These are phyloP conservation scores for Candida dajiaensis DNA, from an alignment of 805 yeast genomes.

Conservation along the genomic window DNA sequence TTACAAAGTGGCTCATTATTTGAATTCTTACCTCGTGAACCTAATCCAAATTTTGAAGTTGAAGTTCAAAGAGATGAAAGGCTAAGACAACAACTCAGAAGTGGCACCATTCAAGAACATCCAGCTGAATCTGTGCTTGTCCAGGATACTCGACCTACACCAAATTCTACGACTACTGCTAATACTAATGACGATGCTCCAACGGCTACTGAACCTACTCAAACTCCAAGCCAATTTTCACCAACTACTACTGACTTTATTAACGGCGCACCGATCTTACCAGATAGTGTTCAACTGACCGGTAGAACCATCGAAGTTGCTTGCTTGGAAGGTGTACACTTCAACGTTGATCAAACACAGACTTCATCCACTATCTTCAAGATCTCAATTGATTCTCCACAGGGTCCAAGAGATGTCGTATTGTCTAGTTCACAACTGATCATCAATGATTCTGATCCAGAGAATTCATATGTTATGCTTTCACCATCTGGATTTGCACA, in stretches of 20 bases:
- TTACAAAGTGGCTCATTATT: conserved; percentile 21
- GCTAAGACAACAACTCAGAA: conserved; percentile 17
- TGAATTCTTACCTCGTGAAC: conserved; percentile 27
- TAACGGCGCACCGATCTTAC: conserved; percentile 1
- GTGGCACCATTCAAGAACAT: not conserved
- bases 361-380: conserved; percentile 6
- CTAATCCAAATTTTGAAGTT: conserved; percentile 22
- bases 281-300: conserved; percentile 16
- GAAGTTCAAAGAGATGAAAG: conserved; percentile 22
- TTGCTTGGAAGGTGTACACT: conserved; percentile 19
- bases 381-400: conserved; percentile 10
- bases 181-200: not conserved
- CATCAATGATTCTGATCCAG: conserved; percentile 20
- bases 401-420: conserved; percentile 12
- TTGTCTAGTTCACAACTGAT: conserved; percentile 22
- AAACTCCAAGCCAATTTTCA: not conserved
- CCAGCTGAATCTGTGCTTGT: conserved; percentile 1
- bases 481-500: conserved; percentile 23
- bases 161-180: not conserved
- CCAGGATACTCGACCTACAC: conserved; percentile 1
- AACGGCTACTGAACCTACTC: not conserved
- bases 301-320: conserved; percentile 17
- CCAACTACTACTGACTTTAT: not conserved
- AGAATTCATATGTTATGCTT: conserved; percentile 22
- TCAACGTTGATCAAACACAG: conserved; percentile 16